A percentile compares a stretch with the other conserved stretches of the same genome.
phyloP scores from a whole-genome alignment of 805 yeast species.

The Sungouiella thailandica region DNA sequence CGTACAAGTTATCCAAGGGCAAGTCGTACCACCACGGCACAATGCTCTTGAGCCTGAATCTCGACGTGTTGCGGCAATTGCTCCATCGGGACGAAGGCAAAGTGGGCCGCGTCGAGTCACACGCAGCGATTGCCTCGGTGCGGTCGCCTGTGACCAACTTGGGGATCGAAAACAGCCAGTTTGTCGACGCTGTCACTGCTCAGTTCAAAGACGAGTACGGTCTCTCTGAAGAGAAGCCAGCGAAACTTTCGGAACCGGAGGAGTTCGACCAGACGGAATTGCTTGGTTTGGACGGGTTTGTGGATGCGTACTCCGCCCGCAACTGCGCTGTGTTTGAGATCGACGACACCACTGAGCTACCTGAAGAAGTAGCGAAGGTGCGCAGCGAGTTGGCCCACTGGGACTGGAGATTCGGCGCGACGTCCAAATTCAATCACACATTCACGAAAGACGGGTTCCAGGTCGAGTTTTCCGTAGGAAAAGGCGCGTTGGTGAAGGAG shows the following conservation, averaged over 20 bases:
- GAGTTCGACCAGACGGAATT: constrained; percentile 27
- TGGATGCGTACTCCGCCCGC: constrained; percentile 12
- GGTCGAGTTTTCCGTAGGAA: constrained; percentile 44
- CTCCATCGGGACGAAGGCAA: constrained; percentile 43
- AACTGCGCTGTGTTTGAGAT: constrained; percentile 14
- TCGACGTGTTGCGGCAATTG: constrained; percentile 55
- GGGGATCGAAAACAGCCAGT: constrained; percentile 38
- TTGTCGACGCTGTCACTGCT: constrained; percentile 39
- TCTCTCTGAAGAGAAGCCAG: background rate
- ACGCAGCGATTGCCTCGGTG: constrained; percentile 67
- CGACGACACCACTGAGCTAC: constrained; percentile 24
- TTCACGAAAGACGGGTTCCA: constrained; percentile 30
- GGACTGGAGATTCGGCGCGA: constrained; percentile 72
- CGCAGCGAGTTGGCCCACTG: constrained; percentile 47
- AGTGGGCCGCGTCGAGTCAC: constrained; percentile 39
- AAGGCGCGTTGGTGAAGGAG: constrained; percentile 26
- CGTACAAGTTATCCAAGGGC: constrained; percentile 78
- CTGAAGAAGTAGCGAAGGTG: constrained; percentile 35
- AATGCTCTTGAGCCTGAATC: constrained; percentile 68
- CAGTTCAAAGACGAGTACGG: constrained; percentile 37
- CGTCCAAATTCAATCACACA: constrained; percentile 66
- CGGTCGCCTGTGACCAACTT: constrained; percentile 75
- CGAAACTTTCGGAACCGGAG: constrained; percentile 6
- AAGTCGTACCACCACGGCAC: constrained; percentile 95
- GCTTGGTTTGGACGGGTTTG: constrained; percentile 30